phyloP scores from a whole-genome alignment of 495 filamentous ascomycete species.

The Penicillium antarcticum region DNA sequence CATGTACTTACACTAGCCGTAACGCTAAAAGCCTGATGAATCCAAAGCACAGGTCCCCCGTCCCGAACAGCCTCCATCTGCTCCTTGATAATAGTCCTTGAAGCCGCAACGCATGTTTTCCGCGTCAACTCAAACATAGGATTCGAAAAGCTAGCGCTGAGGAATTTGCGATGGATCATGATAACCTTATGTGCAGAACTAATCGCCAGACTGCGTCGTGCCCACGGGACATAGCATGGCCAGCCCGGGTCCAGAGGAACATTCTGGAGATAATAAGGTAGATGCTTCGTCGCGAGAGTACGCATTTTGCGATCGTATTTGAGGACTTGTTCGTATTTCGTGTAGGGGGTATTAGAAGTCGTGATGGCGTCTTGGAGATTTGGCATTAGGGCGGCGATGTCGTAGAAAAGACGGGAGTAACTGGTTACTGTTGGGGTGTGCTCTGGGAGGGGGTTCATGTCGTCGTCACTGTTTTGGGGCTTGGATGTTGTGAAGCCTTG shows the following conservation, averaged over 20 bases:
- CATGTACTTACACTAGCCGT: slow-evolving; percentile 22
- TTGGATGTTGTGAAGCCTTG: slow-evolving; percentile 25
- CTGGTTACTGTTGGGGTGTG: slow-evolving; percentile 26
- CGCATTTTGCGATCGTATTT: slow-evolving; percentile 36
- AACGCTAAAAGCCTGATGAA: slow-evolving; percentile 33
- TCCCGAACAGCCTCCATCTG: slow-evolving; percentile 26
- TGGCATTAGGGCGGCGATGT: slow-evolving; percentile 36
- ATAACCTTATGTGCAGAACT: slow-evolving; percentile 44
- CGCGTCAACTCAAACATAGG: slow-evolving; percentile 37
- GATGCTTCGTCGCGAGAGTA: slow-evolving; percentile 20
- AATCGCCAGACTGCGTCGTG: slow-evolving; percentile 31
- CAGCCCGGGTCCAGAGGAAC: slow-evolving; percentile 29
- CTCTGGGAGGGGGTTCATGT: slow-evolving; percentile 27
- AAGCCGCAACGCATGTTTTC: slow-evolving; percentile 35
- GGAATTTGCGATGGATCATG: slow-evolving; percentile 44
- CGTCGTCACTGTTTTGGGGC: slow-evolving; percentile 33
- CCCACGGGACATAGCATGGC: slow-evolving; percentile 37
- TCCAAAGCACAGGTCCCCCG: slow-evolving; percentile 40
- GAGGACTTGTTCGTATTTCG: slow-evolving; percentile 37
- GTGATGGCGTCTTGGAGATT: slow-evolving; percentile 33
- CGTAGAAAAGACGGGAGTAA: slow-evolving; percentile 31
- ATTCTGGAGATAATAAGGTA: slow-evolving; percentile 28
- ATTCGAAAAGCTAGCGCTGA: slow-evolving; percentile 37
- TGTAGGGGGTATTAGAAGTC: slow-evolving; percentile 27
- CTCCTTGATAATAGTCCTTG: slow-evolving; percentile 39